Evolutionary conservation across 2,329 filamentous ascomycete species (phyloP), one percentile per base, ranked within the genome.

Genomic region (Sporothrix dimorphospora): DNA sequence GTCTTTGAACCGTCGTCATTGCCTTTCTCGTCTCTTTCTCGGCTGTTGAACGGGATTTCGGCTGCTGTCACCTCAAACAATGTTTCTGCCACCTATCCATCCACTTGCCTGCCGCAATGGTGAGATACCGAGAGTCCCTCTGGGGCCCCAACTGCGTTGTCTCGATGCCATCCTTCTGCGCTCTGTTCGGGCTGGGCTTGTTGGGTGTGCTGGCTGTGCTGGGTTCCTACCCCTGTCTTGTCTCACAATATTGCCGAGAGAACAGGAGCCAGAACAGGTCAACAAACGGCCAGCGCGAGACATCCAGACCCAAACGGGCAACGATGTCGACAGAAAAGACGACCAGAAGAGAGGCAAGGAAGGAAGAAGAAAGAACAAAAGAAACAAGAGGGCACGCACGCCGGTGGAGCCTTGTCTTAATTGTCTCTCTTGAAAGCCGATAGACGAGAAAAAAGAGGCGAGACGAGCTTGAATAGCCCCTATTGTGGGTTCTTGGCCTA

Each of bases 201-300:
- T 16, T 30, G n/a, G 16, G n/a, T 11, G 27, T 30, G 11, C 21
- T 45, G 16, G 16, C 12, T 61, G 40, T 30, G 40, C 42, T 47
- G 63, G 63, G 61, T 34, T 14, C 42, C 27, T 7, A 30, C 16
- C 63, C 63, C 38, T 61, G 63, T 34, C 45, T 42, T 61, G 59
- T 66, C 68, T 70, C 67, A 57, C 71, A 61, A 63, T 45, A 53
- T 55, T 71, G 70, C 49, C 63, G 70, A 68, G 61, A 59, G 27
- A 71, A 55, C 53, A 40, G 21, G 42, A 59, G 68, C 53, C 53
- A 45, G 51, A 67, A 40, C 27, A 34, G 34, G 5, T 40, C 21
- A 21, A 47, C 40, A 47, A 66, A 45, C 61, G 61, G 61, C 61
- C 40, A 47, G 21, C 21, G 42, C 42, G 61, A 66, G 61, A 66